Evolutionary conservation across 768 basidiomycete genomes (phyloP).

Genomic region (Tulasnella calospora): DNA sequence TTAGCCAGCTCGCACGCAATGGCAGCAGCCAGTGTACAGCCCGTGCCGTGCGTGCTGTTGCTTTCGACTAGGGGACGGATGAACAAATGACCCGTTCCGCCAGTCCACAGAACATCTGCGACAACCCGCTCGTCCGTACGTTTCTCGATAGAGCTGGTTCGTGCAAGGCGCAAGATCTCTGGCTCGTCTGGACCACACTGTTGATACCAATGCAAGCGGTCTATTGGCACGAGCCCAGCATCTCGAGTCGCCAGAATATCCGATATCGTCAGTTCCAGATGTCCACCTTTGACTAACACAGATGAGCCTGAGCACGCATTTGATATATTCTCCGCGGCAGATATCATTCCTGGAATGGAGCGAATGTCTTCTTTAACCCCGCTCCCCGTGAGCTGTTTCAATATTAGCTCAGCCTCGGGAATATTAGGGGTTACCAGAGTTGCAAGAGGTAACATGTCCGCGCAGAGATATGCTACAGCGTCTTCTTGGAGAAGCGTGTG

Average conservation of each 20-base stretch:
- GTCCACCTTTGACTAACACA: slow-evolving; percentile 76
- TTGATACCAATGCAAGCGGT: background rate
- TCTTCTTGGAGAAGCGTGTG: slow-evolving; percentile 66
- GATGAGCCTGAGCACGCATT: slow-evolving; percentile 47
- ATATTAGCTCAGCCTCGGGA: slow-evolving; percentile 67
- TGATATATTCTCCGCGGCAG: slow-evolving; percentile 49
- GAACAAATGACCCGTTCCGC: slow-evolving; percentile 42
- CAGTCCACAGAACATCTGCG: slow-evolving; percentile 8
- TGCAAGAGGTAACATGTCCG: slow-evolving; percentile 65
- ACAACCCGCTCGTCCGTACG: background rate
- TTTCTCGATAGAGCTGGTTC: slow-evolving; percentile 28
- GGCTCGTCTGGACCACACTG: slow-evolving; percentile 24
- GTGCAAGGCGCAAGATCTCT: slow-evolving; percentile 51
- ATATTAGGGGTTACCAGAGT: slow-evolving; percentile 81
- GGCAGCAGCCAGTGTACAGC: slow-evolving; percentile 85
- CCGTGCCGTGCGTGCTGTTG: slow-evolving; percentile 82
- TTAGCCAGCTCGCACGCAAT: slow-evolving; percentile 62
- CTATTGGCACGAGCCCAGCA: background rate
- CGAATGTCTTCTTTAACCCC: slow-evolving; percentile 36
- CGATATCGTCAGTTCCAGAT: slow-evolving; percentile 44
- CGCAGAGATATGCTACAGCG: slow-evolving; percentile 56
- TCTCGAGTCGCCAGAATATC: background rate
- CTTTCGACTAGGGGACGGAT: slow-evolving; percentile 59
- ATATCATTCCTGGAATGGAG: slow-evolving; percentile 56
- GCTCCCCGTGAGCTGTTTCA: slow-evolving; percentile 39